Conservation (phyloP, 768 basidiomycete genomes). For the Krasilnikovozyma curviuscula region DNA sequence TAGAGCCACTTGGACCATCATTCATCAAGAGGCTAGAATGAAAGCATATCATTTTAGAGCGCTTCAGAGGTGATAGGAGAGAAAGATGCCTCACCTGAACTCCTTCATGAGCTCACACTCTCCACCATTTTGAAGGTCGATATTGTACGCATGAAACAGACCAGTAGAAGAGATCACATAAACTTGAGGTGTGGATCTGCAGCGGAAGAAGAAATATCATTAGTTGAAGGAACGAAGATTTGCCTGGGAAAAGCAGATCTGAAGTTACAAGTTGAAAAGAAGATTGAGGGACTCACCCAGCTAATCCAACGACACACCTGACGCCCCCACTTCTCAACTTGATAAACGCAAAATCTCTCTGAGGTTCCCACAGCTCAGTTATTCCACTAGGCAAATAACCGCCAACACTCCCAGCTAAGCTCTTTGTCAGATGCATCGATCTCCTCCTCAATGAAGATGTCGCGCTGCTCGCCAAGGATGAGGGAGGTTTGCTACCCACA, state of each 20-base stretch:
- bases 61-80: no score
- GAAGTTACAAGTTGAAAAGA: background rate
- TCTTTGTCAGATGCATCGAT: conserved; percentile 24
- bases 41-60: no score
- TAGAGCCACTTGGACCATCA: no score
- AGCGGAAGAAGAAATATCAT: background rate
- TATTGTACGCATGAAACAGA: conserved; percentile 84
- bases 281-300: conserved; percentile 40
- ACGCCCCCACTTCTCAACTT: conserved; percentile 51
- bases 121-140: conserved; percentile 87
- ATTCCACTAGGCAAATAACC: conserved; percentile 49
- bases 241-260: no score
- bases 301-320: conserved; percentile 71
- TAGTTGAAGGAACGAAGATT: background rate
- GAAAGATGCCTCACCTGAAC: conserved; percentile 35
- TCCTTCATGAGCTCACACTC: conserved; percentile 91
- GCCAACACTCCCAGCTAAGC: conserved; percentile 24
- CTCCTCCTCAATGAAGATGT: conserved; percentile 19
- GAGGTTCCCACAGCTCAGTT: conserved; percentile 93
- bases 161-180: conserved; percentile 95
- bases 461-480: conserved; percentile 7
- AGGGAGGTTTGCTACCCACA: no score
- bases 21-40: no score
- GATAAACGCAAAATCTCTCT: conserved; percentile 79
- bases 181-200: conserved; percentile 78